Base-by-base conservation (phyloP, 2,329 filamentous ascomycete genomes). In the Phyllosticta citrichinensis region DNA sequence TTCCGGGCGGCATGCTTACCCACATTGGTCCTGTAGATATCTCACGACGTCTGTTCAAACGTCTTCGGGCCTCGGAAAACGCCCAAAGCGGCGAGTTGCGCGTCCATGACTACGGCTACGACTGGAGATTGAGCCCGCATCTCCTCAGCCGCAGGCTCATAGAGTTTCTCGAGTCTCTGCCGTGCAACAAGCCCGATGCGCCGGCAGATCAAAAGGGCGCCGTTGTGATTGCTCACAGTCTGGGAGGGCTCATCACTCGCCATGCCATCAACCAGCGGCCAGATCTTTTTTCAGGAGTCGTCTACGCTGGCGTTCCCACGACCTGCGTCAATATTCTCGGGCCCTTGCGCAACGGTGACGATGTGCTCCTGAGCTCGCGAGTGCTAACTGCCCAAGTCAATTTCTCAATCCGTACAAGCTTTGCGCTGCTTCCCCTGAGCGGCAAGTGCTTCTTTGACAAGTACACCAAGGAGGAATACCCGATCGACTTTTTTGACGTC, bases 1-100 rank as follows among this genome's bases (percentile, higher is more conserved):
- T 91, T 57, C 81, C 92, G 0, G 91, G 86, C 2, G 91, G 91
- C 8, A 95, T 96, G 84, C 80, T 97, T n/a, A 87, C 90, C 53
- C 86, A 96, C 68, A 90, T 97, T 64, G 93, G 93, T 0, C 91
- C 91, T 0, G 88, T 97, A 51, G 93, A 97, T 71, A 92, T 97
- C 62, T 90, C 89, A 4, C 86, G 85, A 62, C 84, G 90, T 50
- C 77, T 97, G 1, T 86, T 97, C 73, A 92, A 89, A 70, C 86
- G 87, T 60, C 74, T 96, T 20, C 81, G 84, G 56, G 85, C 87
- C 33, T 89, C 84, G 65, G 85, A 90, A 12, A 95, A 95, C 68
- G 85, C 83, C 1, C 81, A 83, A 58, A 80, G 77, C 3, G 90
- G 89, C 8, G 87, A 82, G 64, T 76, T 97, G 5, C 81, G 91